Evolutionary conservation across 1,139 yeast species (phyloP).

Genomic region (Blastobotrys arbuscula): DNA sequence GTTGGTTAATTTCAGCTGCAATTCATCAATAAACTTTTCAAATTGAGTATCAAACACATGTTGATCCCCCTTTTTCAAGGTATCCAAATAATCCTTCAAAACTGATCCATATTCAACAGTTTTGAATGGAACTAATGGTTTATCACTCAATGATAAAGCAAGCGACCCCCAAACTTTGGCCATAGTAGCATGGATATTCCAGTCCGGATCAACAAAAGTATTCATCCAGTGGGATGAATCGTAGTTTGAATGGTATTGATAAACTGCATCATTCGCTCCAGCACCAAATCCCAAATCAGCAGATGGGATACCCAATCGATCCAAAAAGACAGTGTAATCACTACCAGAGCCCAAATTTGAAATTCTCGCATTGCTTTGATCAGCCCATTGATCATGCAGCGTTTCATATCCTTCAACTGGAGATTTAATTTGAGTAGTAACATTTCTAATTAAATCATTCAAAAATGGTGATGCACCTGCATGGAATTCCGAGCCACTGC

Average conservation of each 20-base stretch:
- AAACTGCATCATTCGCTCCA: slow-evolving; percentile 46
- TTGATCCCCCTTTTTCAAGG: slow-evolving; percentile 10
- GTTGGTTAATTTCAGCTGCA: slow-evolving; percentile 24
- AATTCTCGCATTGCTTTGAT: slow-evolving; percentile 36
- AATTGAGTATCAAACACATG: neutral
- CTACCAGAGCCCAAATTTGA: slow-evolving; percentile 57
- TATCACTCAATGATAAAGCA: slow-evolving; percentile 45
- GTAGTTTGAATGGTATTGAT: slow-evolving; percentile 65
- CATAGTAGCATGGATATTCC: slow-evolving; percentile 48
- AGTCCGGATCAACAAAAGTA: slow-evolving; percentile 53
- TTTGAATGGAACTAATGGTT: slow-evolving; percentile 41
- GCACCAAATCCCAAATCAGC: slow-evolving; percentile 49
- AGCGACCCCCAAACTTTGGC: slow-evolving; percentile 48
- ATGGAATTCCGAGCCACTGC: slow-evolving; percentile 45
- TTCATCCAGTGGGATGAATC: slow-evolving; percentile 67
- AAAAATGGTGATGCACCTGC: slow-evolving; percentile 51
- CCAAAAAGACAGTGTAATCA: slow-evolving; percentile 63
- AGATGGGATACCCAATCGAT: slow-evolving; percentile 62
- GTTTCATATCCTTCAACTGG: slow-evolving; percentile 38
- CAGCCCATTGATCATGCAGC: slow-evolving; percentile 55
- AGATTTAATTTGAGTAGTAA: slow-evolving; percentile 41
- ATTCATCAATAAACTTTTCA: slow-evolving; percentile 13
- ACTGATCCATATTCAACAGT: slow-evolving; percentile 40
- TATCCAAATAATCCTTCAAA: slow-evolving; percentile 34
- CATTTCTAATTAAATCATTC: slow-evolving; percentile 38